phyloP scores from a whole-genome alignment of 306 rosid genomes.

The Vigna trinervia region DNA sequence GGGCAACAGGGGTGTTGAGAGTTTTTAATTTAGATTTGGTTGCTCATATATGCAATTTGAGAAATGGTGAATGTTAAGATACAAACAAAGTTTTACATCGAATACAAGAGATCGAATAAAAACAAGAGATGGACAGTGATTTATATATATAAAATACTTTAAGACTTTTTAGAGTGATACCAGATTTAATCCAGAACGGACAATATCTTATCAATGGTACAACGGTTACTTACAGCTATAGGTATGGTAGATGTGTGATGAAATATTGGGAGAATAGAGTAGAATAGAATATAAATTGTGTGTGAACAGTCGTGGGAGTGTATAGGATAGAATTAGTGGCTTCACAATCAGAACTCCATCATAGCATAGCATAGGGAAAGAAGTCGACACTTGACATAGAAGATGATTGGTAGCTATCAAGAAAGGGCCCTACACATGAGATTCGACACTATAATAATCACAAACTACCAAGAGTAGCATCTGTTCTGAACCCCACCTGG shows the following conservation, averaged over 20 bases:
- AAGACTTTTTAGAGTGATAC: too few species aligned
- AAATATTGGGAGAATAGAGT: constrained; percentile 31
- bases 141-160: too few species aligned
- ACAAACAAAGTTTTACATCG: too few species aligned
- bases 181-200: too few species aligned
- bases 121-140: too few species aligned
- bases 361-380: constrained; percentile 45
- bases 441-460: constrained; percentile 56
- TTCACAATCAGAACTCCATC: constrained; percentile 58
- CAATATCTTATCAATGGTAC: neutral
- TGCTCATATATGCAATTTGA: constrained; percentile 19
- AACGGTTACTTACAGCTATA: constrained; percentile 12
- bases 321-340: constrained; percentile 51
- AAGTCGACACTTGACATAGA: constrained; percentile 39
- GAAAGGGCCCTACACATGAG: constrained; percentile 58
- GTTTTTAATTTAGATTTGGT: constrained; percentile 34
- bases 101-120: too few species aligned
- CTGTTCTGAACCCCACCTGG: constrained; percentile 67
- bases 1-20: neutral
- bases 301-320: constrained; percentile 37
- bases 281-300: constrained; percentile 23
- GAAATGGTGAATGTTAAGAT: neutral
- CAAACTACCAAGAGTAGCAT: constrained; percentile 56
- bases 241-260: constrained; percentile 32
- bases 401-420: constrained; percentile 52